Evolutionary conservation across 352 stramenopile genomes (phyloP).

Genomic region (Pythium biforme): DNA sequence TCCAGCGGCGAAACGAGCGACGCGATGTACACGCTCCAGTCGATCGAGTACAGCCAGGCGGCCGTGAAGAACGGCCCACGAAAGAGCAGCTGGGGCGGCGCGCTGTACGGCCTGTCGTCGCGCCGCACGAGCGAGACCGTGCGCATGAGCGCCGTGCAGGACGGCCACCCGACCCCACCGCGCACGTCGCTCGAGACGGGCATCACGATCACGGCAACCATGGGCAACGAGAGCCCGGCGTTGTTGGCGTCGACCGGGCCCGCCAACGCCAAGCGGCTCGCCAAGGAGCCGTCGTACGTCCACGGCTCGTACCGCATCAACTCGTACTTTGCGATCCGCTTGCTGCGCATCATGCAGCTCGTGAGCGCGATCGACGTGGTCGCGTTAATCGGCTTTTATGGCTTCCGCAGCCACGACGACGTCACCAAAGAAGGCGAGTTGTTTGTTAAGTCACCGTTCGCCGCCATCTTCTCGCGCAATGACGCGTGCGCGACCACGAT

Average conservation of each 20-base stretch:
- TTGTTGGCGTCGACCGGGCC: neutral
- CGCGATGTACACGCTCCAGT: conserved; percentile 18
- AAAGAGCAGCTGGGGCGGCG: conserved; percentile 2
- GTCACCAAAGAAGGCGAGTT: conserved; percentile 30
- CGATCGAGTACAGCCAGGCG: conserved; percentile 19
- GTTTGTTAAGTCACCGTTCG: conserved; percentile 46
- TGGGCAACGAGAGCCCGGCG: conserved; percentile 12
- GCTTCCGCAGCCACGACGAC: conserved; percentile 32
- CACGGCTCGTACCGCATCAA: conserved; percentile 66
- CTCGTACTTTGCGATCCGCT: conserved; percentile 73
- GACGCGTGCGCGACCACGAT: conserved; percentile 48
- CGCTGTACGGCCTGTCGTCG: neutral
- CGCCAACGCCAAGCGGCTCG: neutral
- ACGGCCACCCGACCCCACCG: neutral
- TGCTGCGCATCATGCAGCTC: conserved; percentile 60
- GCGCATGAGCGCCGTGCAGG: conserved; percentile 9
- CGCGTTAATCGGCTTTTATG: conserved; percentile 65
- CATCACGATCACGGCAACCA: conserved; percentile 19
- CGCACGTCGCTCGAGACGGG: conserved; percentile 20
- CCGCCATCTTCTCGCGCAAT: conserved; percentile 38
- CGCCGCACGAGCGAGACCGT: conserved; percentile 26
- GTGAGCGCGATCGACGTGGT: conserved; percentile 56
- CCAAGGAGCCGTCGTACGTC: conserved; percentile 9
- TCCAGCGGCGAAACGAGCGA: neutral
- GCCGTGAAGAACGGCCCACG: neutral